Percentiles rank a stretch among this genome's conserved stretches.
Evolutionary conservation across 768 basidiomycete genomes (phyloP).

Genomic region (Phaffia australis): DNA sequence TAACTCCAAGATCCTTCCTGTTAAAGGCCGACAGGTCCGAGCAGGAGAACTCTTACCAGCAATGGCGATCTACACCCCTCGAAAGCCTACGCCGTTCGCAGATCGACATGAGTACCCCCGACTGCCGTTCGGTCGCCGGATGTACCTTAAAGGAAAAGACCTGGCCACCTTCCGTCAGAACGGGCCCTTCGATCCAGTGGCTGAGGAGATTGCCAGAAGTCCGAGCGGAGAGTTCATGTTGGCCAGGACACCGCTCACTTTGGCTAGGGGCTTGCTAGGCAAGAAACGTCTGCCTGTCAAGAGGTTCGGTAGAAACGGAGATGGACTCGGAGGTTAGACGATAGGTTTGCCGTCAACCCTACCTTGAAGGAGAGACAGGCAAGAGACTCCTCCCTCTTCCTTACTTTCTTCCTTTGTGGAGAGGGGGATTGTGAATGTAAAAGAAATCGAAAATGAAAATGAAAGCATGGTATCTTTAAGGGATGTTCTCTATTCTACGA

Average conservation of each 20-base stretch:
- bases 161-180: background rate
- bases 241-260: constrained; percentile 3
- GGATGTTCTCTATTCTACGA: no score
- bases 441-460: no score
- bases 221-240: constrained; percentile 17
- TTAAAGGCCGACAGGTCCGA: constrained; percentile 9
- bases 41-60: constrained; percentile 23
- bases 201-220: background rate
- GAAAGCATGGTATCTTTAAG: no score
- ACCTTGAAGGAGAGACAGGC: no score
- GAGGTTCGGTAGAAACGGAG: constrained; percentile 8
- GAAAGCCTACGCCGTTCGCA: constrained; percentile 17
- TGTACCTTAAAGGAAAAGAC: background rate
- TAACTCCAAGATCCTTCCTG: no score
- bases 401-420: no score
- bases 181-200: background rate
- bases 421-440: no score
- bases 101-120: constrained; percentile 23
- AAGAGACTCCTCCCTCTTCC: no score
- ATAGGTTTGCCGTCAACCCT: no score
- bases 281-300: constrained; percentile 9
- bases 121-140: constrained; percentile 6
- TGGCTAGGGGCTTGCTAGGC: constrained; percentile 1
- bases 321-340: constrained; percentile 22
- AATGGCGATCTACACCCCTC: constrained; percentile 21